Percentiles rank a stretch among this genome's conserved stretches.
Evolutionary conservation across 2,329 filamentous ascomycete species (phyloP).

Genomic region (Aspergillus sp.): DNA sequence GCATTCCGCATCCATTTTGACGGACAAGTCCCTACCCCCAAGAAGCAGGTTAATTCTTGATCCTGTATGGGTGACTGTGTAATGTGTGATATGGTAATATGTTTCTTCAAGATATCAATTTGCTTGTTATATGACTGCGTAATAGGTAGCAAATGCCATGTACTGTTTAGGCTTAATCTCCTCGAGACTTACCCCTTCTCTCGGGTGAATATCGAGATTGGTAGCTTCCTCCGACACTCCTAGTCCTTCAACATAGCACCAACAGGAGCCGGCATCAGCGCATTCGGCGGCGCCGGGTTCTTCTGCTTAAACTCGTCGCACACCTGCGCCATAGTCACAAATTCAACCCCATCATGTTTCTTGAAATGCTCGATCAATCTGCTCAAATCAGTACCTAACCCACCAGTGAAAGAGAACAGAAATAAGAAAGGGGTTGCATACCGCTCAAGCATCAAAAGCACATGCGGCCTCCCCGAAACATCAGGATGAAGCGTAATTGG

Average conservation of each 20-base stretch:
- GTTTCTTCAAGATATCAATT: conserved; percentile 14
- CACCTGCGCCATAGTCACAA: conserved; percentile 67
- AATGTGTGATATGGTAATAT: conserved; percentile 2
- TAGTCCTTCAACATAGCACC: conserved; percentile 4
- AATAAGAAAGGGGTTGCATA: conserved; percentile 33
- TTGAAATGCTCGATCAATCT: conserved; percentile 71
- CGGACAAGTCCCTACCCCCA: conserved; percentile 36
- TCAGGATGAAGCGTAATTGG: conserved; percentile 79
- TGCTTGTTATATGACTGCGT: background rate
- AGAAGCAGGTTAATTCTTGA: conserved; percentile 20
- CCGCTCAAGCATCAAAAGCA: conserved; percentile 74
- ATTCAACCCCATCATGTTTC: conserved; percentile 56
- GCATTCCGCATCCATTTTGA: conserved; percentile 53
- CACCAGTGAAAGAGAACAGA: background rate
- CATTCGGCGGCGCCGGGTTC: conserved; percentile 30
- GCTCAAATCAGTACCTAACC: conserved; percentile 12
- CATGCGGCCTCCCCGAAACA: conserved; percentile 72
- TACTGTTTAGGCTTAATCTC: conserved; percentile 1
- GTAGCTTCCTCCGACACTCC: background rate
- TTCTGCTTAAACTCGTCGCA: conserved; percentile 69
- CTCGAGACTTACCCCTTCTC: background rate
- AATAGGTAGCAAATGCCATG: background rate
- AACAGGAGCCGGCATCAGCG: conserved; percentile 30
- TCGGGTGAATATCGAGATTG: no score
- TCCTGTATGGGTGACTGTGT: background rate